A percentile compares a stretch with the other conserved stretches of the same genome.
phyloP scores from a whole-genome alignment of 257 asterid species.

The Lycium ferocissimum region DNA sequence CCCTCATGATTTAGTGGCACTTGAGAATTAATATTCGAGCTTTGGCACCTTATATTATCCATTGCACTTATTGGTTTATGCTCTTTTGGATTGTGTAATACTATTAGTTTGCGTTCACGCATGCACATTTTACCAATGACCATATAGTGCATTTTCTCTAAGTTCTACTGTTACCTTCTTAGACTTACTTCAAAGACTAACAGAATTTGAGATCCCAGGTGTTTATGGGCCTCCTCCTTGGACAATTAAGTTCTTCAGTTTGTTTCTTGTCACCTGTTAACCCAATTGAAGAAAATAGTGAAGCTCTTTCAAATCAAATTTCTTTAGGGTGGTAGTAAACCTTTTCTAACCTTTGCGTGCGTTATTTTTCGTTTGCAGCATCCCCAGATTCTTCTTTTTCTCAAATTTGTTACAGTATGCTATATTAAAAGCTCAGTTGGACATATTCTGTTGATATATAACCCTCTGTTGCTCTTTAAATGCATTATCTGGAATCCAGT shows the following conservation, averaged over 20 bases:
- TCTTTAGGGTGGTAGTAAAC: not conserved
- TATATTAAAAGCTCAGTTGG: not conserved
- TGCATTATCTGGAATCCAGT: not conserved
- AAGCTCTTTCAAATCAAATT: not conserved
- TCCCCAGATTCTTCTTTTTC: not conserved
- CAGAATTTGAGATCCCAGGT: not conserved
- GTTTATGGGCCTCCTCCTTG: not conserved
- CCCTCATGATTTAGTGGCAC: not conserved
- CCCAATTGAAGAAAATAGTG: slow-evolving; percentile 16
- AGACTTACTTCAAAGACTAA: not conserved
- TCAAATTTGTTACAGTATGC: not conserved
- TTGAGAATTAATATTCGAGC: not conserved
- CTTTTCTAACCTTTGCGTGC: not conserved
- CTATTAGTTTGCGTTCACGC: slow-evolving; percentile 6
- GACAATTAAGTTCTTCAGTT: not conserved
- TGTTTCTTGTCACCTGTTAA: not conserved
- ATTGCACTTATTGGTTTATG: slow-evolving; percentile 1
- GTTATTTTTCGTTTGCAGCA: not conserved
- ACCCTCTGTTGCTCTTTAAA: not conserved
- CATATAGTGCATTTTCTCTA: not conserved
- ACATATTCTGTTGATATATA: slow-evolving; percentile 4
- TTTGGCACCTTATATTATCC: slow-evolving; percentile 1
- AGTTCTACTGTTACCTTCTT: slow-evolving; percentile 17
- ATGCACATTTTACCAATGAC: not conserved
- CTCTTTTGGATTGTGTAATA: not conserved